Percentiles rank a stretch among this genome's conserved stretches.
Conservation (phyloP, 2,329 filamentous ascomycete genomes). For the Pochonia chlamydosporia region DNA sequence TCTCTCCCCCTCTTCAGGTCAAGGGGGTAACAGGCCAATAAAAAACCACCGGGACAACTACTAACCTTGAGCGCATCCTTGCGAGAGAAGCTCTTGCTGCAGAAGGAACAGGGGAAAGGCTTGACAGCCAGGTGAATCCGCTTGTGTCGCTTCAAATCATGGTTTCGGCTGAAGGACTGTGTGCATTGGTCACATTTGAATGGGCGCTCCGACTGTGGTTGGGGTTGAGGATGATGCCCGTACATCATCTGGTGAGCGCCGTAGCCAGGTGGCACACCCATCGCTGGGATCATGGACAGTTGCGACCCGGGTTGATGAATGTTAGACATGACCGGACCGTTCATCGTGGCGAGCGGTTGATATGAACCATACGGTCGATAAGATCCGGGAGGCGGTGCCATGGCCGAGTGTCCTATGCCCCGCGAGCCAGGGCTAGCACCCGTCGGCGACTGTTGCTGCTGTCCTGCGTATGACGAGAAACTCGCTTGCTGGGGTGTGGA, state of each 20-base stretch:
- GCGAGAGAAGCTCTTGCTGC: conserved; percentile 93
- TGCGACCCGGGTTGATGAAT: conserved; percentile 67
- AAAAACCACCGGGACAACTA: background rate
- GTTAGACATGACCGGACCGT: conserved; percentile 69
- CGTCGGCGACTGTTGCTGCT: conserved; percentile 41
- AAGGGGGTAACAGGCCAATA: too few species aligned
- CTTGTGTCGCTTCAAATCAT: conserved; percentile 94
- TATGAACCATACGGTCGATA: conserved; percentile 40
- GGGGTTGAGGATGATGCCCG: conserved; percentile 42
- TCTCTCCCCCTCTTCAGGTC: too few species aligned
- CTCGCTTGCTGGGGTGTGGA: conserved; percentile 40
- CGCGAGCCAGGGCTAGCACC: conserved; percentile 30
- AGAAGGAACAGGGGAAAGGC: conserved; percentile 85
- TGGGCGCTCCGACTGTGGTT: conserved; percentile 65
- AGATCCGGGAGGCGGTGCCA: conserved; percentile 42
- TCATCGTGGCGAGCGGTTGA: conserved; percentile 54
- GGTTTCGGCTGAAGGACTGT: conserved; percentile 92
- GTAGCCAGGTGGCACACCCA: conserved; percentile 51
- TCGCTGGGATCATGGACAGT: conserved; percentile 62
- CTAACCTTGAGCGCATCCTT: conserved; percentile 95
- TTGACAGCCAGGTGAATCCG: conserved; percentile 92
- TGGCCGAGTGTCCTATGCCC: conserved; percentile 29
- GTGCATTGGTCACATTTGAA: conserved; percentile 93
- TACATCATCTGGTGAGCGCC: conserved; percentile 59
- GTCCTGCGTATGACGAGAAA: conserved; percentile 36